These are phyloP conservation scores for Stemphylium vesicarium DNA, from an alignment of 2,329 filamentous ascomycete species.

Conservation along the genomic window DNA sequence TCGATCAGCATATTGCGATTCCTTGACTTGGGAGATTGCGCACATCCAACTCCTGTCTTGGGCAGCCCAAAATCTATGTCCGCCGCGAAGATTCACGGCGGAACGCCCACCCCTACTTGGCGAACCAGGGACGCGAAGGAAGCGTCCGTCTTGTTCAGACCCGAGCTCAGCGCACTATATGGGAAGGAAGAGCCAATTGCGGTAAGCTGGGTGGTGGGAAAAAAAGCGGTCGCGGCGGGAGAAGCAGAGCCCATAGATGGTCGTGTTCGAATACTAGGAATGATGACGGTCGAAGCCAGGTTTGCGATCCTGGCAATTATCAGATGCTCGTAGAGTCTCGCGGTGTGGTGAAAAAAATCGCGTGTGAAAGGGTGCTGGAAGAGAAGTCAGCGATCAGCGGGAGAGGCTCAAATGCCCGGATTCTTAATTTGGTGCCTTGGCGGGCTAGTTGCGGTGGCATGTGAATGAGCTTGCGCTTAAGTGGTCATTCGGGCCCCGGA, in stretches of 20 bases:
- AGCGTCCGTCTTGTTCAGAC: slow-evolving; percentile 51
- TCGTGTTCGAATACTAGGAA: slow-evolving; percentile 31
- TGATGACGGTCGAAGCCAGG: slow-evolving; percentile 38
- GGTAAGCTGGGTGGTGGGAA: slow-evolving; percentile 40
- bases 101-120: slow-evolving; percentile 56
- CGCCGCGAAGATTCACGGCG: slow-evolving; percentile 57
- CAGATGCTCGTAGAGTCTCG: slow-evolving; percentile 20
- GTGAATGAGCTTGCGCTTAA: slow-evolving; percentile 30
- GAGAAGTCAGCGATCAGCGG: slow-evolving; percentile 25
- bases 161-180: slow-evolving; percentile 44
- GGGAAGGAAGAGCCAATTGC: slow-evolving; percentile 45
- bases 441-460: slow-evolving; percentile 23
- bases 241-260: slow-evolving; percentile 56
- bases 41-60: slow-evolving; percentile 34
- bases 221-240: slow-evolving; percentile 40
- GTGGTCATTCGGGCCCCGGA: slow-evolving; percentile 22
- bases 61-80: slow-evolving; percentile 53
- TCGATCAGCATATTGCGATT: slow-evolving; percentile 32
- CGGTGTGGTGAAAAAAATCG: slow-evolving; percentile 17
- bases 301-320: slow-evolving; percentile 33
- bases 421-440: slow-evolving; percentile 34
- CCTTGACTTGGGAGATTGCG: slow-evolving; percentile 18
- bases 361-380: slow-evolving; percentile 22
- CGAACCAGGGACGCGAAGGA: slow-evolving; percentile 57
- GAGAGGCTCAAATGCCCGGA: slow-evolving; percentile 26